Conservation (phyloP, 441 rosid genomes). For the Adansonia madagascariensis region DNA sequence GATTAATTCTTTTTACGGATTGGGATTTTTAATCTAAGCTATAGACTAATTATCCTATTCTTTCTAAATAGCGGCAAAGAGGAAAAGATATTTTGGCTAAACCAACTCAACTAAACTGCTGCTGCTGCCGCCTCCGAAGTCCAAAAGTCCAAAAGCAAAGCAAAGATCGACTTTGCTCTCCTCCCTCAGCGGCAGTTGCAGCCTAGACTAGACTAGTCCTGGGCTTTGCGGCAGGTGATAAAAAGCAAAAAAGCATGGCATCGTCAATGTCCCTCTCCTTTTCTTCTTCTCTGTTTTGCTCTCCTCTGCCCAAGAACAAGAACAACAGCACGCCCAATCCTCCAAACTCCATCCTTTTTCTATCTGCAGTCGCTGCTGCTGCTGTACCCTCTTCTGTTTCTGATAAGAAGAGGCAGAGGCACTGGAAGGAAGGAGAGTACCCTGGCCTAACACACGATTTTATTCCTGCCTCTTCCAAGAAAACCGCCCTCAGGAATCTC, state of each 20-base stretch:
- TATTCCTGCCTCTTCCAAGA: slow-evolving; percentile 38
- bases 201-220: no score
- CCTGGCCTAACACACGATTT: slow-evolving; percentile 50
- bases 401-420: slow-evolving; percentile 60
- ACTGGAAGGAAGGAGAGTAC: slow-evolving; percentile 81
- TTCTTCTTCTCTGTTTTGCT: slow-evolving; percentile 55
- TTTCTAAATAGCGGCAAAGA: not conserved
- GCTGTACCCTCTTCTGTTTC: slow-evolving; percentile 36
- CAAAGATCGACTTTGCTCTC: no score
- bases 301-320: slow-evolving; percentile 37
- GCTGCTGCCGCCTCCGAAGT: not conserved
- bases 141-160: no score
- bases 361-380: slow-evolving; percentile 39
- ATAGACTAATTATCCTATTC: not conserved
- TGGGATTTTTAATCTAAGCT: no score
- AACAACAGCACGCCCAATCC: slow-evolving; percentile 17
- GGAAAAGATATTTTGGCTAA: not conserved
- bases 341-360: slow-evolving; percentile 30
- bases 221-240: no score
- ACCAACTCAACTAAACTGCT: not conserved
- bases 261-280: slow-evolving; percentile 58
- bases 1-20: no score
- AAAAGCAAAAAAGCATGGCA: not conserved
- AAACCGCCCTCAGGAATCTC: slow-evolving; percentile 66
- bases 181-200: no score